Evolutionary conservation across 1,284 basidiomycete genomes (phyloP).

Genomic region (Nidula niveotomentosa): DNA sequence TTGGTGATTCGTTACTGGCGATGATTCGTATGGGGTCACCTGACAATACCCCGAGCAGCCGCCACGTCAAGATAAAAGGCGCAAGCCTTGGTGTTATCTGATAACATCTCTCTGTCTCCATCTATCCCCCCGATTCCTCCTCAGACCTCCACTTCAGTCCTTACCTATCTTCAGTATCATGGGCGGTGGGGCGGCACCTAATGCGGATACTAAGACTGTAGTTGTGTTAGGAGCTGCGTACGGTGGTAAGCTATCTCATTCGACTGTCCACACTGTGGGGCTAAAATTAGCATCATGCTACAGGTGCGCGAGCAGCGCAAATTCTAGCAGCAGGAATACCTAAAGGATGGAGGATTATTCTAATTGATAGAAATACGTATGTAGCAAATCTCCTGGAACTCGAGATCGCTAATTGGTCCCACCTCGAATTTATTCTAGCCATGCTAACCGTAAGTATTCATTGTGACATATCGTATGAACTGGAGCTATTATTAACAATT

Average conservation of each 20-base stretch:
- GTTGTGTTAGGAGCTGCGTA: constrained; percentile 63
- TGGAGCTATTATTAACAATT: neutral
- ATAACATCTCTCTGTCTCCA: too few species aligned
- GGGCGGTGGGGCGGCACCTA: constrained; percentile 17
- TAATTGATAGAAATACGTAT: constrained; percentile 69
- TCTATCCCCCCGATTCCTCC: neutral
- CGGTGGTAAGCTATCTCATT: constrained; percentile 38
- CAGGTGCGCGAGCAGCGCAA: constrained; percentile 54
- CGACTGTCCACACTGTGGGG: neutral
- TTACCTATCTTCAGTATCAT: constrained; percentile 15
- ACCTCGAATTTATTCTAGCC: constrained; percentile 26
- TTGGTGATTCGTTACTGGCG: too few species aligned
- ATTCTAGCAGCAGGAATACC: constrained; percentile 58
- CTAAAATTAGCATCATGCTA: constrained; percentile 10
- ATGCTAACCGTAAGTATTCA: constrained; percentile 39
- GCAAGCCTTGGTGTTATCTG: too few species aligned
- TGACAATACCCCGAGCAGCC: too few species aligned
- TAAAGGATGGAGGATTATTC: constrained; percentile 60
- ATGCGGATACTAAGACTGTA: constrained; percentile 39
- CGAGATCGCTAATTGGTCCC: neutral
- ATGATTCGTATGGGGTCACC: too few species aligned
- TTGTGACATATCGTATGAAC: neutral
- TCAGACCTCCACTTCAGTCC: neutral
- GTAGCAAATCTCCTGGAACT: constrained; percentile 11
- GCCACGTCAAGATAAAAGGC: too few species aligned